phyloP scores from a whole-genome alignment of 108 stramenopile genomes.

The Cylindrotheca closterium region DNA sequence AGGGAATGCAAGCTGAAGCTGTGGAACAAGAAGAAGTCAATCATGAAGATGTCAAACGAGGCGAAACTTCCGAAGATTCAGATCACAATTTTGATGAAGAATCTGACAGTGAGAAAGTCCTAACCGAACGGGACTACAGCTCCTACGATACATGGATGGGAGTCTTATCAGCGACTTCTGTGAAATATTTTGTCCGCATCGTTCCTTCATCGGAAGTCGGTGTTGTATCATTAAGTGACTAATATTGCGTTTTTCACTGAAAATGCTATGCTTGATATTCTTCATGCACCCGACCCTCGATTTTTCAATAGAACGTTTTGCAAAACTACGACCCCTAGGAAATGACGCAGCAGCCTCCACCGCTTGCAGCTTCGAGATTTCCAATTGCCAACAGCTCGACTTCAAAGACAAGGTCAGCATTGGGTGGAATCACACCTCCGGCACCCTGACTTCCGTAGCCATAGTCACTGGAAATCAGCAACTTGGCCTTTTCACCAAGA shows the following conservation, averaged over 20 bases:
- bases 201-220: slow-evolving; percentile 54
- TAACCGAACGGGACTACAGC: slow-evolving; percentile 35
- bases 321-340: neutral
- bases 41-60: slow-evolving; percentile 22
- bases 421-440: slow-evolving; percentile 86
- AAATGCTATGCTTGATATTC: no score
- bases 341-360: slow-evolving; percentile 10
- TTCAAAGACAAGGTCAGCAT: slow-evolving; percentile 80
- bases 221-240: slow-evolving; percentile 46
- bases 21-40: slow-evolving; percentile 20
- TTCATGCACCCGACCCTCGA: no score
- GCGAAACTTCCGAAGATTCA: slow-evolving; percentile 31
- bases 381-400: slow-evolving; percentile 68
- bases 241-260: no score
- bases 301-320: no score
- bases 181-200: slow-evolving; percentile 64
- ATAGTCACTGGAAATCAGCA: slow-evolving; percentile 76
- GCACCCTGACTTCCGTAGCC: slow-evolving; percentile 87
- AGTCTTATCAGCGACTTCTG: slow-evolving; percentile 48
- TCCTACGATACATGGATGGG: slow-evolving; percentile 64
- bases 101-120: slow-evolving; percentile 8
- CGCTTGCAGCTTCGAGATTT: slow-evolving; percentile 14
- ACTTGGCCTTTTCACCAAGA: slow-evolving; percentile 75
- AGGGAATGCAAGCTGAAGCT: slow-evolving; percentile 14
- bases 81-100: slow-evolving; percentile 23